A percentile compares a stretch with the other conserved stretches of the same genome.
Evolutionary conservation across 176 grass and related monocot species (phyloP).

Genomic region (Juncus inflexus): DNA sequence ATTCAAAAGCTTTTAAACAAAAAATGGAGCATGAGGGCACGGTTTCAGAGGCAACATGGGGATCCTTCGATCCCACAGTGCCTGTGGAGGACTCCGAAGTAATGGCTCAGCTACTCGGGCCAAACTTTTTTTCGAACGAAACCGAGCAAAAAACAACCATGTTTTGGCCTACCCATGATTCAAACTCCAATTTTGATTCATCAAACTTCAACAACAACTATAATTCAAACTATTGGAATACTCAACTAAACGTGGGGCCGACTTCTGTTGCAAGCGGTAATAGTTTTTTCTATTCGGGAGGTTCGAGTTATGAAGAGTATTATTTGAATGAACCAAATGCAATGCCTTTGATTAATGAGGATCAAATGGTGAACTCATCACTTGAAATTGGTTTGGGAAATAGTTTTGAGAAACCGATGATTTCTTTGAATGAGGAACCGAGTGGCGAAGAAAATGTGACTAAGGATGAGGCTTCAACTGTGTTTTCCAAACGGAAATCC

Average conservation of each 20-base stretch:
- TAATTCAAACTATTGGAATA: slow-evolving; percentile 50
- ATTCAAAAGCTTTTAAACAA: slow-evolving; percentile 18
- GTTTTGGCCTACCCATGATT: slow-evolving; percentile 53
- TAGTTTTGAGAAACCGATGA: slow-evolving; percentile 39
- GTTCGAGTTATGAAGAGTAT: slow-evolving; percentile 33
- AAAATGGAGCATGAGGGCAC: slow-evolving; percentile 22
- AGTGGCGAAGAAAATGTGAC: slow-evolving; percentile 22
- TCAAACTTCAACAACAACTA: slow-evolving; percentile 20
- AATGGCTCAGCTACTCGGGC: slow-evolving; percentile 62
- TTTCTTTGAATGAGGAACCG: slow-evolving; percentile 24
- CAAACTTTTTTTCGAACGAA: slow-evolving; percentile 43
- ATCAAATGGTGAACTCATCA: slow-evolving; percentile 35
- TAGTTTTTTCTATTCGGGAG: slow-evolving; percentile 12
- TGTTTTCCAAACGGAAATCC: slow-evolving; percentile 43
- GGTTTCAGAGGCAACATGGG: slow-evolving; percentile 54
- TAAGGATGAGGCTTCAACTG: slow-evolving; percentile 32
- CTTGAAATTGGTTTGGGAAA: slow-evolving; percentile 51
- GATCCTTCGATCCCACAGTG: slow-evolving; percentile 51
- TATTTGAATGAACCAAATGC: slow-evolving; percentile 33
- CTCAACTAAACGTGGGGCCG: slow-evolving; percentile 8
- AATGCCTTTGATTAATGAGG: slow-evolving; percentile 34
- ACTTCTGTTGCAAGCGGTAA: slow-evolving; percentile 32
- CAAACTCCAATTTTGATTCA: slow-evolving; percentile 44
- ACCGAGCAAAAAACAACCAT: slow-evolving; percentile 33
- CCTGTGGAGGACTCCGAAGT: slow-evolving; percentile 65